Evolutionary conservation across 164 flowering plant genomes (phyloP).

Genomic region (Nelumbo lutea): DNA sequence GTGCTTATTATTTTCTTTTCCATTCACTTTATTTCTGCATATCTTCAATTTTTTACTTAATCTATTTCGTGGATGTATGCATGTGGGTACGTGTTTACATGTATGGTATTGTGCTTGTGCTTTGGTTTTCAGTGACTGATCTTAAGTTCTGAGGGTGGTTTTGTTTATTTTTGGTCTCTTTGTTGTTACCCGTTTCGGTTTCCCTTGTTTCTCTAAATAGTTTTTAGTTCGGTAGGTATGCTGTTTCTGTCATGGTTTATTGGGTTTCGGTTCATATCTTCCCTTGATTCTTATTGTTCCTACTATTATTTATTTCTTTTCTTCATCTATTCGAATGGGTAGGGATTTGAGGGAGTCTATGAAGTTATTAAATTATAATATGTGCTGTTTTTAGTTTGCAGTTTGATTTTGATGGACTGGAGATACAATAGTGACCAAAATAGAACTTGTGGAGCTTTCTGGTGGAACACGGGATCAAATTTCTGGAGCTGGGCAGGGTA

Average conservation of each 20-base stretch:
- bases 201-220: neutral
- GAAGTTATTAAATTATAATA: neutral
- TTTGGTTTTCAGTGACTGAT: too few relatives aligned
- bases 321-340: neutral
- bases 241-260: neutral
- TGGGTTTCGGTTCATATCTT: neutral
- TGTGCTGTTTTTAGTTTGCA: slow-evolving; percentile 12
- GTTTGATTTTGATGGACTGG: slow-evolving; percentile 26
- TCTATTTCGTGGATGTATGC: too few relatives aligned
- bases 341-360: neutral
- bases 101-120: too few relatives aligned
- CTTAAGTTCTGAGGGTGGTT: too few relatives aligned
- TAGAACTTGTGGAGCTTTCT: slow-evolving; percentile 11
- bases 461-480: slow-evolving; percentile 8
- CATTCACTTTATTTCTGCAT: too few relatives aligned
- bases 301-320: neutral
- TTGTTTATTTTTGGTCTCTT: neutral
- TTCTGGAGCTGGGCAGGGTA: slow-evolving; percentile 4
- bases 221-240: neutral
- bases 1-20: too few relatives aligned
- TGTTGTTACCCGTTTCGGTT: neutral
- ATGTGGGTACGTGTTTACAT: too few relatives aligned
- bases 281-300: neutral
- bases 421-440: slow-evolving; percentile 16
- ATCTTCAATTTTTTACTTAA: too few relatives aligned